Evolutionary conservation across 495 filamentous ascomycete genomes (phyloP).

Genomic region (Elasticomyces elasticus): DNA sequence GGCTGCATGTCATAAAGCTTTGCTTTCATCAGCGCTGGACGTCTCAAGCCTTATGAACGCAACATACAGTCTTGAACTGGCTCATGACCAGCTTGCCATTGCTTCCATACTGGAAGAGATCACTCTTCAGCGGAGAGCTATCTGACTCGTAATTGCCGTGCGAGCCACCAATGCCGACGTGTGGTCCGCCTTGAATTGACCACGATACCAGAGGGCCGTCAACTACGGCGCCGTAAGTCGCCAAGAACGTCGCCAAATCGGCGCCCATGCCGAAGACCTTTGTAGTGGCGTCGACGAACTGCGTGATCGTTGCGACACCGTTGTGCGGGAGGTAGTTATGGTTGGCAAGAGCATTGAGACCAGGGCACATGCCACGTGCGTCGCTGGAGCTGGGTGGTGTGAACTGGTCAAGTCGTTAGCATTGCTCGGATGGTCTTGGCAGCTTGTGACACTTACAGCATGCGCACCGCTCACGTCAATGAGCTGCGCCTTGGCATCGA

Average conservation of each 20-base stretch:
- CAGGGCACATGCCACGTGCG: slow-evolving; percentile 25
- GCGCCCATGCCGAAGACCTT: slow-evolving; percentile 22
- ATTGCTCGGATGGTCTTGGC: neutral
- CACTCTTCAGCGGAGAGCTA: slow-evolving; percentile 44
- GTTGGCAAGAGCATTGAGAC: slow-evolving; percentile 45
- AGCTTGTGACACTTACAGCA: neutral
- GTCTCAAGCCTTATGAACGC: neutral
- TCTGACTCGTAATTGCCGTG: slow-evolving; percentile 51
- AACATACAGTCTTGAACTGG: slow-evolving; percentile 30
- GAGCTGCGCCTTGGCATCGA: slow-evolving; percentile 27
- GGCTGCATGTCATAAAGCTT: slow-evolving; percentile 30
- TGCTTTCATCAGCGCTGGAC: neutral
- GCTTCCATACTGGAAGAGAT: slow-evolving; percentile 35
- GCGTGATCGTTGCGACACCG: slow-evolving; percentile 35
- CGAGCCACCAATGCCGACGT: slow-evolving; percentile 41
- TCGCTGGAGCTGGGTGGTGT: slow-evolving; percentile 24
- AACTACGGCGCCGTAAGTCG: slow-evolving; percentile 42
- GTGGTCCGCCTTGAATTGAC: slow-evolving; percentile 29
- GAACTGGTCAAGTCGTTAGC: slow-evolving; percentile 11
- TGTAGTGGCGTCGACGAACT: slow-evolving; percentile 31
- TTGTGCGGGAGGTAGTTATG: slow-evolving; percentile 43
- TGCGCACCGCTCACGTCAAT: slow-evolving; percentile 25
- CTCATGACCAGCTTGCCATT: slow-evolving; percentile 35
- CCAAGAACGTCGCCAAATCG: slow-evolving; percentile 42
- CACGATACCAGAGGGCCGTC: slow-evolving; percentile 35